phyloP scores from a whole-genome alignment of 1,139 yeast species.

The Nakaseomyces nivariensis region DNA sequence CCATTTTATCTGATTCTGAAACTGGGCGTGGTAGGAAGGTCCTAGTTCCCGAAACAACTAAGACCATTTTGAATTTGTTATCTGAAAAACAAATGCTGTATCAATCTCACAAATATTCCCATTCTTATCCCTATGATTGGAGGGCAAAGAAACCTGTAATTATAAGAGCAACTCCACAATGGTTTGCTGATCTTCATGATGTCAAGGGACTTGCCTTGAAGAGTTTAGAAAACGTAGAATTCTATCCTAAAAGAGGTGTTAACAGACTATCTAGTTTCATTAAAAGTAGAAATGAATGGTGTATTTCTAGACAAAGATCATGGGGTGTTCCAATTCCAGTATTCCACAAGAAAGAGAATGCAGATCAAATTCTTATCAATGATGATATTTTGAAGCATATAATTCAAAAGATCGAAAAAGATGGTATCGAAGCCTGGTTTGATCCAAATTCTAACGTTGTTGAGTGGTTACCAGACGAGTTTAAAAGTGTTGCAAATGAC shows the following conservation, averaged over 20 bases:
- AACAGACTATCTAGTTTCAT: conserved; percentile 67
- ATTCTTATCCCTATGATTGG: conserved; percentile 97
- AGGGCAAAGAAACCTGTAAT: conserved; percentile 92
- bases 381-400: conserved; percentile 28
- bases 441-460: conserved; percentile 40
- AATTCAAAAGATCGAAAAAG: conserved; percentile 27
- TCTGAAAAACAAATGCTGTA: conserved; percentile 39
- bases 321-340: conserved; percentile 99
- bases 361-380: conserved; percentile 30
- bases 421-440: conserved; percentile 77
- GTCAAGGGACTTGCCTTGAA: conserved; percentile 54
- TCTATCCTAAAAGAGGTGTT: conserved; percentile 63
- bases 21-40: conserved; percentile 50
- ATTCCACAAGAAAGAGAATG: conserved; percentile 44
- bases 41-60: conserved; percentile 45
- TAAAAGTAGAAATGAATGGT: conserved; percentile 83
- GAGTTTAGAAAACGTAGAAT: conserved; percentile 53
- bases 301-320: conserved; percentile 90
- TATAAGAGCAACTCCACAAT: conserved; percentile 90
- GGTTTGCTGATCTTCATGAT: conserved; percentile 82
- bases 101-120: conserved; percentile 45
- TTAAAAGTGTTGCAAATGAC: conserved; percentile 31
- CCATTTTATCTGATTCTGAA: conserved; percentile 33
- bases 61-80: conserved; percentile 38
- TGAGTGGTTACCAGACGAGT: conserved; percentile 63